Evolutionary conservation across 371 early-diverging fungal species (phyloP), one percentile per base, ranked within the genome.

Genomic region (Rhizomucor miehei): DNA sequence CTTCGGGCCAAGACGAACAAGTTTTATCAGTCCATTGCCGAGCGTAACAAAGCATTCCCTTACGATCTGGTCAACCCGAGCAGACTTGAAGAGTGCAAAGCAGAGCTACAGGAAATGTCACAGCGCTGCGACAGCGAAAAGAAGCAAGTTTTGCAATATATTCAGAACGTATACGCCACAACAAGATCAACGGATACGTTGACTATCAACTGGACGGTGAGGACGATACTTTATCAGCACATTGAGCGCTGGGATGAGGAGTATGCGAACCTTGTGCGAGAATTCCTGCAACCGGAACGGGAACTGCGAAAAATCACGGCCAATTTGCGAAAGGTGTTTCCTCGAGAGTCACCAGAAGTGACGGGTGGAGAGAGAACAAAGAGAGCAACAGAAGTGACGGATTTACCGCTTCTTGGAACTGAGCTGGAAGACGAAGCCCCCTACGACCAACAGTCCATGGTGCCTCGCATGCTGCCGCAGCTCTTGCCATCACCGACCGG

Each of bases 191-290:
- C 81, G 1, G 95, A 97, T 59, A 87, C 85, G 0, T 59, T 96
- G 24, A 85, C 91, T 0, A 73, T 94, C 23, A 93, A 90, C 46
- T 70, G 79, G 37, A 29, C 29, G 3, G 92, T 93, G 3, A 73
- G 88, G 14, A 79, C 82, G 35, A 80, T 79, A 20, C 63, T 98
- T 23, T 85, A 89, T 52, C 86, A 86, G 35, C 89, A 89, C 34
- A 89, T 92, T 0, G 65, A 73, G 1, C 76, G 69, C 36, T 98
- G 97, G 97, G 92, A 96, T 46, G 58, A 79, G 53, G 89, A 89
- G 20, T 94, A 96, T 62, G 77, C 82, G 0, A 79, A 83, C 44
- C 80, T 97, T 40, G 88, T 85, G 4, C 76, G 89, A 19, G 72
- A 73, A 3, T 93, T 87, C 59, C 70, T 94, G 49, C 89, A 89